Evolutionary conservation across 768 basidiomycete species (phyloP), one percentile per base, ranked within the genome.

Genomic region (Xerocomellus dryophilus): DNA sequence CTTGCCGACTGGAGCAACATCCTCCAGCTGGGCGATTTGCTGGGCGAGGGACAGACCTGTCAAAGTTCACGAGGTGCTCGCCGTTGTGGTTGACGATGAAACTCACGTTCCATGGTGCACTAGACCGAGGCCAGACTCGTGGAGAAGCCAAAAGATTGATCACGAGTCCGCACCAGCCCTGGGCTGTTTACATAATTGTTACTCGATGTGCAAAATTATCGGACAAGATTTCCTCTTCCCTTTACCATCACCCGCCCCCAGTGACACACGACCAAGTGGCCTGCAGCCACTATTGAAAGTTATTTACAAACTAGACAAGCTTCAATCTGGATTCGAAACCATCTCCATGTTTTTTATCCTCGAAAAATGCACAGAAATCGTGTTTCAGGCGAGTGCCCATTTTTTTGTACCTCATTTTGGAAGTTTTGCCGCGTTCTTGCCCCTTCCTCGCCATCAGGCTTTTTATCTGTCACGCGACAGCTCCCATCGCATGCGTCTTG

Each of bases 1-100:
- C 79, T 56, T 64, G 87, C 92, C 89, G 35, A 76, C 71, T 45
- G 88, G 88, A 11, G 84, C 79, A 20, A 84, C 73, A 47, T 89
- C 82, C 43, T 90, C 81, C 23, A 98, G 81, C 64, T 87, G 80
- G 35, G 86, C 87, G 39, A 97, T 82, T 65, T 96, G 93, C 66
- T 95, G 81, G 4, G 83, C 84, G 23, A 90, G 78, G 4, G 87
- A 83, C 34, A 86, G 68, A 27, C 79, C 78, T 78, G 56, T 12
- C 23, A 40, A 43, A 1, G 1, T 11, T 41, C 29, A n/a, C 54
- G 43, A 54, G 42, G 51, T 45, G 56, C 36, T 59, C 44, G 21
- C 39, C 25, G 27, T 17, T 12, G 40, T 21, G 23, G 38, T 17
- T 17, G 41, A 29, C 27, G 41, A 35, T 18, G 46, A 40, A 25